These are phyloP conservation scores for Daedaleopsis sinensis DNA, from an alignment of 768 basidiomycete species.

Conservation along the genomic window DNA sequence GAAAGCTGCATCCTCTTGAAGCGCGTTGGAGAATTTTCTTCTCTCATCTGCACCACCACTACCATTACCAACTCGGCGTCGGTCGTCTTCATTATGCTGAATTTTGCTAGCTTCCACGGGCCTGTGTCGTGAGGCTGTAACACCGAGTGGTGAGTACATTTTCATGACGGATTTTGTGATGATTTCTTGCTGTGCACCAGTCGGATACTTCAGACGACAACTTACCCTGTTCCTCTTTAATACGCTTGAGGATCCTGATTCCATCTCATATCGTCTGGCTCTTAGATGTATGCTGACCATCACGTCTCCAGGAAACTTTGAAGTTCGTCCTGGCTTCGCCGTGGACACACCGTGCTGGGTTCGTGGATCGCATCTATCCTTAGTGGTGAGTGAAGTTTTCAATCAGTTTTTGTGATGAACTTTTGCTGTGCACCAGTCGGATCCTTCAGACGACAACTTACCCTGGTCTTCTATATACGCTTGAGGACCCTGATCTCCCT, in stretches of 20 bases:
- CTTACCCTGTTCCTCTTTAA: not conserved
- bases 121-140: not conserved
- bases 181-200: not conserved
- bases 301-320: not conserved
- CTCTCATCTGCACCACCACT: too few relatives aligned
- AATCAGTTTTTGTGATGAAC: constrained; percentile 21
- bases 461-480: constrained; percentile 34
- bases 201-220: not conserved
- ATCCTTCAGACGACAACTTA: constrained; percentile 29
- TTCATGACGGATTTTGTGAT: not conserved
- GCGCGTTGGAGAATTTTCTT: too few relatives aligned
- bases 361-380: not conserved
- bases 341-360: not conserved
- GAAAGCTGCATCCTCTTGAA: too few relatives aligned
- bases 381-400: constrained; percentile 12
- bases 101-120: not conserved
- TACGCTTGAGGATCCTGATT: not conserved
- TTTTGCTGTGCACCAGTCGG: constrained; percentile 37
- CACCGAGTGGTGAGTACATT: not conserved
- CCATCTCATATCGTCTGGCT: not conserved
- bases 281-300: not conserved
- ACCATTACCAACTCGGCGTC: not conserved
- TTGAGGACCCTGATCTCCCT: constrained; percentile 31
- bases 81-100: not conserved
- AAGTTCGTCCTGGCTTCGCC: not conserved